Conservation (phyloP, 495 filamentous ascomycete genomes). For the Usnea hakonensis region DNA sequence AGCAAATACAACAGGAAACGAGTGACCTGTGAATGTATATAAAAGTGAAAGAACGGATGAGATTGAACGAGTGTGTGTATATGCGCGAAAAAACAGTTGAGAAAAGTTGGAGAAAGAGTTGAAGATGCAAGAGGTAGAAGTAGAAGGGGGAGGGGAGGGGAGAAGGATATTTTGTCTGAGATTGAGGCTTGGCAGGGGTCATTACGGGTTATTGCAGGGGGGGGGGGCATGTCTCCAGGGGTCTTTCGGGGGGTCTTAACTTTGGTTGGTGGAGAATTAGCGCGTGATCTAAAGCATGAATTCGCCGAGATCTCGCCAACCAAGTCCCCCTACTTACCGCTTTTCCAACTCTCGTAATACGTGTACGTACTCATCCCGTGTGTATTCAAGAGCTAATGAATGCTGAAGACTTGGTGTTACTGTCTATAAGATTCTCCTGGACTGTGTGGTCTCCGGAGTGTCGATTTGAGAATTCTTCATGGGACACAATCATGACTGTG, state of each 20-base stretch:
- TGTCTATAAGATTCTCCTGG: too few relatives aligned
- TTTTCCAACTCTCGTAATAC: neutral
- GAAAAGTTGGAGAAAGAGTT: neutral
- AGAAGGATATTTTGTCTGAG: neutral
- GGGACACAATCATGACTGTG: too few relatives aligned
- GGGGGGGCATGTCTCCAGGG: neutral
- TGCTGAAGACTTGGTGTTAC: too few relatives aligned
- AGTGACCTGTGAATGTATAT: neutral
- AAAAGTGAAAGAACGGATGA: neutral
- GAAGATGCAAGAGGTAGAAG: neutral
- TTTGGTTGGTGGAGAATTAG: too few relatives aligned
- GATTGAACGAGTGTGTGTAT: neutral
- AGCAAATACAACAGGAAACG: neutral
- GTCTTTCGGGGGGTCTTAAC: too few relatives aligned
- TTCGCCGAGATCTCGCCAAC: neutral
- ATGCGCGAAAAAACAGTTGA: neutral
- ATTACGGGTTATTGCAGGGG: neutral
- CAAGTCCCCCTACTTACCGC: neutral
- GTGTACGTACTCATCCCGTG: too few relatives aligned
- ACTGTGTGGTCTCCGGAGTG: too few relatives aligned
- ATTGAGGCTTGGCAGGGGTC: neutral
- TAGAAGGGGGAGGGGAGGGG: neutral
- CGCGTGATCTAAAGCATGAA: neutral
- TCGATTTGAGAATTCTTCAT: too few relatives aligned
- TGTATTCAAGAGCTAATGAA: too few relatives aligned